Evolutionary conservation across 768 basidiomycete species (phyloP), one percentile per base, ranked within the genome.

Genomic region (Neoboletus brunneissimus): DNA sequence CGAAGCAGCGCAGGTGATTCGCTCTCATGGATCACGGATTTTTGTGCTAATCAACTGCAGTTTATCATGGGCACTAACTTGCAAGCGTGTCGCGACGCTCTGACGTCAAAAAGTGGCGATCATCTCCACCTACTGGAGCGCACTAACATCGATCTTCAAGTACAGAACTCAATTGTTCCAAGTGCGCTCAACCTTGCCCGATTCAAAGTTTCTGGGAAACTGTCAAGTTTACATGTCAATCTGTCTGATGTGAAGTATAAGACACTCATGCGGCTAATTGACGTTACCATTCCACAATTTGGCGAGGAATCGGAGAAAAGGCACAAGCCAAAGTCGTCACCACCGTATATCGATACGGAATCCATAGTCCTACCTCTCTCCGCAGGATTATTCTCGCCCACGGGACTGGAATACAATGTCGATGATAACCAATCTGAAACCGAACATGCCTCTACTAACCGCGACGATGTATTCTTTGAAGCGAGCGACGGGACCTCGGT

Each of bases 81-180:
- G 37, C 79, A 91, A 56, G 80, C 87, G 11, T 98, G 93, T 71
- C 83, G 90, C 54, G 78, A 85, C 15, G 96, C 94, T 9, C 79
- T 99, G 31, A 79, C 79, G 3, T 81, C 81, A 10, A 72, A 80
- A 49, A 75, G 77, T 22, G 72, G 65, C 45, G 80, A 84, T 67
- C 79, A 82, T 31, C 79, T 97, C 16, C 97, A 98, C 73, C 77
- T 99, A 49, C 75, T 99, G 41, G 97, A 98, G 75, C 84, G 92
- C 45, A 92, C 93, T 66, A 96, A 86, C 71, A 87, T 99, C 66
- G 85, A 89, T 61, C 82, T 98, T 47, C 82, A 87, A 66, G 83
- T 97, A 18, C 91, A 97, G 65, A 95, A 89, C 66, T 97, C 94
- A 2, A 98, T 98, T 61, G 86, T 97, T 32, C 89, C 92, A 0